Conservation (phyloP, 169 alveolate genomes). For the Cryptosporidium tyzzeri region DNA sequence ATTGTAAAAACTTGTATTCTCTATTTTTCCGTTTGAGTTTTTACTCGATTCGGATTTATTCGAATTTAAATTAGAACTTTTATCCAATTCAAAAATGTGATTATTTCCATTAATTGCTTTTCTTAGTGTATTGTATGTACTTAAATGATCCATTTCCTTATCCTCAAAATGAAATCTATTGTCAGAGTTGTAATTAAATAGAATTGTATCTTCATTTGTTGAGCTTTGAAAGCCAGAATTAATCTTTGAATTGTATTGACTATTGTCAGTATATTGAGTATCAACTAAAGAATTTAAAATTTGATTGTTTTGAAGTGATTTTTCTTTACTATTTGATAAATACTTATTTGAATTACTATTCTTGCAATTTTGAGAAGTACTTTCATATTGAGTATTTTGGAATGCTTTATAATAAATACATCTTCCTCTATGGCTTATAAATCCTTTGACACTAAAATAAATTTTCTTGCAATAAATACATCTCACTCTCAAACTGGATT, state of each 20-base stretch:
- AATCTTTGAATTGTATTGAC: constrained; percentile 22
- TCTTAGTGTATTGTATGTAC: not conserved
- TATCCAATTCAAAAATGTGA: not conserved
- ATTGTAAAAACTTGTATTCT: not conserved
- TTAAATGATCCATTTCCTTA: not conserved
- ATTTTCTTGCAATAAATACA: constrained; percentile 56
- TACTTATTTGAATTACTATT: constrained; percentile 4
- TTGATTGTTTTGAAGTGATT: not conserved
- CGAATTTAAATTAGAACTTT: not conserved
- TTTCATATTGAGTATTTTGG: constrained; percentile 2
- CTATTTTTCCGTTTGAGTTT: not conserved
- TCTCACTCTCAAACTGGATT: constrained; percentile 59
- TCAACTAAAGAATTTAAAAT: not conserved
- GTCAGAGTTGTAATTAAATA: not conserved
- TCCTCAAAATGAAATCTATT: not conserved
- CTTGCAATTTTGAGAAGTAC: not conserved
- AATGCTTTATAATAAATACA: constrained; percentile 26
- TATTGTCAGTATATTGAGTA: constrained; percentile 44
- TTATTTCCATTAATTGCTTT: not conserved
- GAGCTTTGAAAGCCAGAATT: not conserved
- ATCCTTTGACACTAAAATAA: constrained; percentile 49
- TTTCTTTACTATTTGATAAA: not conserved
- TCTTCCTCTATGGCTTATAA: constrained; percentile 43
- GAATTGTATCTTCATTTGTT: not conserved
- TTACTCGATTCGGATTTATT: not conserved